These are phyloP conservation scores for Alectoria sarmentosa DNA, from an alignment of 495 filamentous ascomycete species.

Conservation along the genomic window DNA sequence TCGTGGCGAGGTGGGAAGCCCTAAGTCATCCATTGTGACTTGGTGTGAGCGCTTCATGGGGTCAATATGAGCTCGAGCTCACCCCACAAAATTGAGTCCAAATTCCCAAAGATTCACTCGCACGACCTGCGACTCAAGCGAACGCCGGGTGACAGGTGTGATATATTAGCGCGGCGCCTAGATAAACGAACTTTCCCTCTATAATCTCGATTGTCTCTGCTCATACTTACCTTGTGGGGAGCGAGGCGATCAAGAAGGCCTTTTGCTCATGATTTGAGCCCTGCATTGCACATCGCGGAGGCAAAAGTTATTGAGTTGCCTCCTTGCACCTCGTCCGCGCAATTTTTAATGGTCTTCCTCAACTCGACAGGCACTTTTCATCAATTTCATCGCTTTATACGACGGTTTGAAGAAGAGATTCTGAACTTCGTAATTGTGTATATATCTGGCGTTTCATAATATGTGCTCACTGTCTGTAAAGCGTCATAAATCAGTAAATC, in stretches of 20 bases:
- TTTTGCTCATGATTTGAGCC: conserved; percentile 53
- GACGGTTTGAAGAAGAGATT: conserved; percentile 45
- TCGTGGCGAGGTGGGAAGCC: conserved; percentile 7
- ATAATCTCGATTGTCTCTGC: conserved; percentile 34
- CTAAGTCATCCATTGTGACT: background rate
- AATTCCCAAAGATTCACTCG: background rate
- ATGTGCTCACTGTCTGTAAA: too few relatives aligned
- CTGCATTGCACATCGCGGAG: conserved; percentile 74
- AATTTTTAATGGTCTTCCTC: conserved; percentile 56
- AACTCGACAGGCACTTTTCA: conserved; percentile 41
- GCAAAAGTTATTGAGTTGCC: conserved; percentile 57
- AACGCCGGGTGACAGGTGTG: conserved; percentile 10
- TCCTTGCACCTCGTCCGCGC: conserved; percentile 61
- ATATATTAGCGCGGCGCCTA: background rate
- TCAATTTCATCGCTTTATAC: conserved; percentile 41
- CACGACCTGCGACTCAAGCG: background rate
- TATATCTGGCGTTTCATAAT: too few relatives aligned
- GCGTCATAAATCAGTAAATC: too few relatives aligned
- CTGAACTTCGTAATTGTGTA: too few relatives aligned
- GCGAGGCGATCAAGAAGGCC: conserved; percentile 54
- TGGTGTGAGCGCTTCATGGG: background rate
- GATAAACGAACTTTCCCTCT: background rate
- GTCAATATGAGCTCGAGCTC: background rate
- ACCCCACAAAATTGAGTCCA: background rate
- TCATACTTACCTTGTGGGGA: conserved; percentile 72